Evolutionary conservation across 768 basidiomycete genomes (phyloP).

Genomic region (Boletus sp.): DNA sequence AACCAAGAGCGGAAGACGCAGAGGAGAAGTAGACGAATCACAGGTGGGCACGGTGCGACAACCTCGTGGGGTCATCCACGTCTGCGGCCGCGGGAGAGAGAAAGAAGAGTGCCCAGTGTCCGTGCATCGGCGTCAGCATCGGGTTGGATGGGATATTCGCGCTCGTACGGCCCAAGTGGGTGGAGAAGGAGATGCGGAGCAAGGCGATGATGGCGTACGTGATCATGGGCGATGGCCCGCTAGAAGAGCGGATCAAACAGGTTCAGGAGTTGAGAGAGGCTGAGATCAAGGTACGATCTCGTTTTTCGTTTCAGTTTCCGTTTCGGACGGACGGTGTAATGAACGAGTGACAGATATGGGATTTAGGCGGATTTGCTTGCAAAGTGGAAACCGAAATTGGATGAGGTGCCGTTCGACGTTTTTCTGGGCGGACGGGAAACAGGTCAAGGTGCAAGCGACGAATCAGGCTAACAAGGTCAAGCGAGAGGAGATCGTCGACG

Average conservation of each 20-base stretch:
- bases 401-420: constrained; percentile 90
- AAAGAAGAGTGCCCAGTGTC: constrained; percentile 65
- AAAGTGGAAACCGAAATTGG: constrained; percentile 90
- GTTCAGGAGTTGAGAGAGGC: constrained; percentile 78
- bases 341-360: constrained; percentile 29
- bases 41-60: too few species aligned
- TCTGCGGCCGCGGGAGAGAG: constrained; percentile 64
- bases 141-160: constrained; percentile 46
- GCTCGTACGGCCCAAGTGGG: too few species aligned
- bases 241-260: constrained; percentile 80
- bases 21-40: constrained; percentile 35
- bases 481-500: constrained; percentile 48
- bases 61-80: too few species aligned
- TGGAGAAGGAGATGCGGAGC: too few species aligned
- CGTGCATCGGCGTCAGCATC: constrained; percentile 91
- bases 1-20: constrained; percentile 41
- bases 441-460: too few species aligned
- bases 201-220: constrained; percentile 67
- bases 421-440: constrained; percentile 82
- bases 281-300: constrained; percentile 73
- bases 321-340: constrained; percentile 1
- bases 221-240: constrained; percentile 82
- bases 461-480: constrained; percentile 67
- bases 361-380: constrained; percentile 90
- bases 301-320: background rate